Evolutionary conservation across 2,329 filamentous ascomycete genomes (phyloP), one percentile per base, ranked within the genome.

Genomic region (Colletotrichum shisoi): DNA sequence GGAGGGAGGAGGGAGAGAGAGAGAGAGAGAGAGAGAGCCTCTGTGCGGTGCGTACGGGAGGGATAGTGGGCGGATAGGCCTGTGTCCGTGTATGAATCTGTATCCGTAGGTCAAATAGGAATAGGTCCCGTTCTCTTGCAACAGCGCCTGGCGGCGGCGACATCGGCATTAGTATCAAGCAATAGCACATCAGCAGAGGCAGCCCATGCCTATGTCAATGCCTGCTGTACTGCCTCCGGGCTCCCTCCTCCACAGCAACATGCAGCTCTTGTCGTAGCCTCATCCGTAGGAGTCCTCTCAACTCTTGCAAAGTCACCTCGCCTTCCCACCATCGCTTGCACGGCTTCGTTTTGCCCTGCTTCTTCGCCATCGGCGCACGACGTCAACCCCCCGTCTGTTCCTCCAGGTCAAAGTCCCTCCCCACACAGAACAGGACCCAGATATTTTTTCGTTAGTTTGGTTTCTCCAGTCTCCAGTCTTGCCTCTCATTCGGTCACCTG

Each of bases 351-450:
- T 61, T 34, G 48, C 62, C 62, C 62, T 63, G 64, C 39, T 57
- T 63, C 34, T 54, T 63, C 49, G 60, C 60, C 64, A 53, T 67
- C 60, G 40, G 19, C 51, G 57, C 31, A 34, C 64, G 64, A 48
- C 60, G 60, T 67, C 64, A 48, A 63, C 48, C 44, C 60, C 64
- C 64, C 64, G 60, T 63, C 64, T 39, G 60, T 67, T 58, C 64
- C 60, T 54, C 64, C 48, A 42, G 39, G 63, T 63, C 39, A 53
- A 67, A 34, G 31, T 34, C 2, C 31, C 31, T 31, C 27, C 40
- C 48, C 49, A 39, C 53, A 60, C 40, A 60, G 48, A 27, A 37
- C 40, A 49, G 45, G 64, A 63, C 64, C 64, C 64, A 67, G 45
- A 63, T 31, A 67, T 45, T 63, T 44, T 63, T 65, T 62, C 63